These are phyloP conservation scores for Avicennia marina DNA, from an alignment of 257 asterid genomes.

Conservation along the genomic window DNA sequence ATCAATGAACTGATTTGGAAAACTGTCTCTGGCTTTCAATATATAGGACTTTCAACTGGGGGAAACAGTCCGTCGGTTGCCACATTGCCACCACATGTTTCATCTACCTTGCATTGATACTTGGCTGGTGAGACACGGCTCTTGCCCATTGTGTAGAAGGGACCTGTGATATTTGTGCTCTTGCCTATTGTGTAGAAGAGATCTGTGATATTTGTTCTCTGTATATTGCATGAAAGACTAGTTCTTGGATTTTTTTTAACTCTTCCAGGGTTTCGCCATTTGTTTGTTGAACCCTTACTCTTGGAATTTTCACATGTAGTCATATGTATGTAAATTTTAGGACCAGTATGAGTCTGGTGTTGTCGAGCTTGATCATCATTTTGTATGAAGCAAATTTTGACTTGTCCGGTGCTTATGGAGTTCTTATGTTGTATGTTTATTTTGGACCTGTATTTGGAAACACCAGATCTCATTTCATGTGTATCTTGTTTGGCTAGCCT, in stretches of 20 bases:
- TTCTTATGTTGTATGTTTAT: no score
- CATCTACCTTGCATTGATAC: conserved; percentile 93
- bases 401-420: no score
- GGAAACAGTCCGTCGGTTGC: conserved; percentile 83
- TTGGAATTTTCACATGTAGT: conserved; percentile 26
- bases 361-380: conserved; percentile 33
- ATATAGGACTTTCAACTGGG: conserved; percentile 80
- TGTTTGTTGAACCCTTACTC: conserved; percentile 20
- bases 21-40: not conserved
- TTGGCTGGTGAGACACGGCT: conserved; percentile 92
- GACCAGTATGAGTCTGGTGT: conserved; percentile 24
- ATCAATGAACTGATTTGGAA: conserved; percentile 8
- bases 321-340: conserved; percentile 30
- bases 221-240: conserved; percentile 21
- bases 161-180: conserved; percentile 67
- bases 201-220: no score
- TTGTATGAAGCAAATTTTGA: conserved; percentile 48
- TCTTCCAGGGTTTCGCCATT: conserved; percentile 32
- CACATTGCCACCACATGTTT: conserved; percentile 86
- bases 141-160: conserved; percentile 97
- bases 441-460: no score
- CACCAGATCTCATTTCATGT: no score
- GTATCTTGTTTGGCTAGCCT: no score
- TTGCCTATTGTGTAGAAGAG: no score
- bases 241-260: conserved; percentile 35